Evolutionary conservation across 148 eudicot species (phyloP).

Genomic region (Cornus controversa): DNA sequence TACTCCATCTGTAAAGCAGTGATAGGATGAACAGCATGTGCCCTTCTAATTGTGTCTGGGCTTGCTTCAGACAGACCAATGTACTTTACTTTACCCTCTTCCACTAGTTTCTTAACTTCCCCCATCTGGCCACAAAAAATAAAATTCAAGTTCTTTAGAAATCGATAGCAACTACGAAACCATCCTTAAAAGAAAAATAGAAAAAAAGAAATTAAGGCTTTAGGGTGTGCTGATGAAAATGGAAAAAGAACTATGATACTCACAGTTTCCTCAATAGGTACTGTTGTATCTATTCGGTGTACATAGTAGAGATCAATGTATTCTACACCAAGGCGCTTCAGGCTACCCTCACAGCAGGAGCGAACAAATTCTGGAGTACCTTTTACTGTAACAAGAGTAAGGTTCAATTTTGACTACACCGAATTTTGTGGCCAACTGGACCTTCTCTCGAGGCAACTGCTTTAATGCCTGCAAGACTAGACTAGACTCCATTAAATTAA

Average conservation of each 20-base stretch:
- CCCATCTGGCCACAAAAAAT: conserved; percentile 45
- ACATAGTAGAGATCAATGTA: conserved; percentile 67
- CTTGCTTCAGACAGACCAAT: conserved; percentile 74
- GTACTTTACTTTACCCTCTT: conserved; percentile 74
- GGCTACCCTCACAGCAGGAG: conserved; percentile 72
- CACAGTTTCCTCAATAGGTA: conserved; percentile 75
- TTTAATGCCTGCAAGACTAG: conserved; percentile 61
- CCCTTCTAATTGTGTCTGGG: conserved; percentile 64
- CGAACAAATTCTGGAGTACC: conserved; percentile 62
- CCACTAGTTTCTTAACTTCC: conserved; percentile 65
- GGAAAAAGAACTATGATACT: conserved; percentile 14
- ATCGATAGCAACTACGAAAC: no score
- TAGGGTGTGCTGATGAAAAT: background rate
- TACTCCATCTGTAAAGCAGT: conserved; percentile 75
- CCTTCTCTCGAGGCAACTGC: conserved; percentile 69
- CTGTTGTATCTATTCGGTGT: conserved; percentile 62
- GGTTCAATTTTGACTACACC: conserved; percentile 43
- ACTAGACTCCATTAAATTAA: background rate
- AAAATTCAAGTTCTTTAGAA: background rate
- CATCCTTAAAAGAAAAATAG: background rate
- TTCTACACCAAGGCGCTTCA: conserved; percentile 65
- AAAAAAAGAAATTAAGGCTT: background rate
- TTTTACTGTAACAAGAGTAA: conserved; percentile 32
- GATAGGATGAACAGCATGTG: conserved; percentile 73
- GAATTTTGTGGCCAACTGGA: conserved; percentile 81